Evolutionary conservation across 2,329 filamentous ascomycete species (phyloP), one percentile per base, ranked within the genome.

Genomic region (Microsporum canis): DNA sequence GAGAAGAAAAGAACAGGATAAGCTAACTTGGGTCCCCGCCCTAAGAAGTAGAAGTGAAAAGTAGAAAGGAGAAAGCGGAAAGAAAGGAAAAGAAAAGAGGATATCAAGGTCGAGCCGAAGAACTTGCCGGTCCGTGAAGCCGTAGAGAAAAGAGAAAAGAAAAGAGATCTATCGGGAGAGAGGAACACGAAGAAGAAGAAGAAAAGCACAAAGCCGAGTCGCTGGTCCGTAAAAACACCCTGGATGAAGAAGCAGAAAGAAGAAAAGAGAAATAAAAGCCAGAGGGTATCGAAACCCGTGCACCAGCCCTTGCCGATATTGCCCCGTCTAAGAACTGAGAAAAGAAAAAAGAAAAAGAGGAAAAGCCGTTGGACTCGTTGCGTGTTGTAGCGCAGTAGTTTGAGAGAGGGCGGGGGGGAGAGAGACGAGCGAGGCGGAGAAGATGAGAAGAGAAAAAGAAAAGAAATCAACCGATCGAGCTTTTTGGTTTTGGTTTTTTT

Each of bases 261-360:
- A 43, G 3, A 41, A 41, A 5, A 43, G 17, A 43, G 3, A 43
- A 43, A 43, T 23, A 60, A 65, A 58, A 59, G 51, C 43, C 59
- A 60, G 58, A 60, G 62, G 63, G 63, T 63, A 64, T 67, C 59
- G 59, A 60, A 60, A 57, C 60, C 45, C 58, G 61, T 55, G 33
- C 51, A 31, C 27, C 51, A 55, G 31, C 51, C 51, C 51, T 55
- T 55, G 51, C 51, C 45, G 61, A 63, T 45, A 47, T 39, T 57
- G 58, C 59, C 57, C 60, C 60, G 45, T 60, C 61, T 65, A 58
- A 59, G 63, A 63, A 64, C 63, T 64, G 60, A 62, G 57, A 60
- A 62, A 60, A 58, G 60, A 59, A 63, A 59, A 60, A 58, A 64
- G 63, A 64, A 51, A 55, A 59, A 57, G 57, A 57, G 43, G 38